Conservation (phyloP, 176 grass and related monocot genomes). For the Aegilops bicornis region DNA sequence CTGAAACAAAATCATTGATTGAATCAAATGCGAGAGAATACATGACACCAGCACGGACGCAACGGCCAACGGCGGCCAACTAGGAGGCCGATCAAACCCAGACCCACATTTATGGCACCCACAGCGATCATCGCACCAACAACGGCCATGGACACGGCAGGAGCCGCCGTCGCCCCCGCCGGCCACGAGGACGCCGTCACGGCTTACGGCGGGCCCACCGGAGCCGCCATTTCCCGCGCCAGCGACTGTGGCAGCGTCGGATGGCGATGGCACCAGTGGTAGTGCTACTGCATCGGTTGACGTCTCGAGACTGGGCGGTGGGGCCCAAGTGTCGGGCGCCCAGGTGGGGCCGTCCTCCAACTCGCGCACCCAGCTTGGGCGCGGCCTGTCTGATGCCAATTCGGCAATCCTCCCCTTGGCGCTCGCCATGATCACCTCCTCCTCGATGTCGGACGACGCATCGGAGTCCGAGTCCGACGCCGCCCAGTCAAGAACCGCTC, state of each 20-base stretch:
- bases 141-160: background rate
- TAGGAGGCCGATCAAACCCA: background rate
- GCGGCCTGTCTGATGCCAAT: conserved; percentile 44
- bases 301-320: background rate
- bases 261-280: background rate
- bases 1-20: conserved; percentile 17
- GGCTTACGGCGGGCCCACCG: background rate
- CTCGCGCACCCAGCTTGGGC: conserved; percentile 18
- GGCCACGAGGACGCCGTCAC: background rate
- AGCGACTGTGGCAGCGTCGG: background rate
- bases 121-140: background rate
- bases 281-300: background rate
- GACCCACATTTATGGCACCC: conserved; percentile 2
- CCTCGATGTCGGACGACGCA: background rate
- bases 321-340: conserved; percentile 26
- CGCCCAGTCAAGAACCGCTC: conserved; percentile 68
- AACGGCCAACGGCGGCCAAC: conserved; percentile 35
- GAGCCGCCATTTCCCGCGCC: conserved; percentile 19
- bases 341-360: conserved; percentile 24
- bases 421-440: conserved; percentile 50
- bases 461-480: conserved; percentile 40
- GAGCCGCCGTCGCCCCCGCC: background rate
- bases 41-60: conserved; percentile 7
- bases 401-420: conserved; percentile 56
- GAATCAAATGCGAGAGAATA: conserved; percentile 12